These are phyloP conservation scores for Hibiscus tridactylites DNA, from an alignment of 345 rosid genomes.

Conservation along the genomic window DNA sequence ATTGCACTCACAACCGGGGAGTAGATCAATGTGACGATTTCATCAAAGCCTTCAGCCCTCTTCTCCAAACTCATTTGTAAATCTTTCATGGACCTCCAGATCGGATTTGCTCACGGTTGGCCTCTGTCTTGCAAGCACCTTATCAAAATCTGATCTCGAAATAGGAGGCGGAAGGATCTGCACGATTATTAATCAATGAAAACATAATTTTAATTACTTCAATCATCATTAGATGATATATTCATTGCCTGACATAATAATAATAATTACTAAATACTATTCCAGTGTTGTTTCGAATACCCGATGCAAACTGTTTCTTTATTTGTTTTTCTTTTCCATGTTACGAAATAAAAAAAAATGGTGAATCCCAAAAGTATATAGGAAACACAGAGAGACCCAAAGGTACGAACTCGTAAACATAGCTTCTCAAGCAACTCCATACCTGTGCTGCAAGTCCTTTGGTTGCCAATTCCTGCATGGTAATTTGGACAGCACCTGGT, in stretches of 20 bases:
- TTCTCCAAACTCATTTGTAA: constrained; percentile 81
- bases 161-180: neutral
- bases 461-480: constrained; percentile 64
- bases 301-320: neutral
- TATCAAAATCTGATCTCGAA: constrained; percentile 51
- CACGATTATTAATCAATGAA: neutral
- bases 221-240: neutral
- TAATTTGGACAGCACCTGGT: constrained; percentile 50
- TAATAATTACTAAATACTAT: neutral
- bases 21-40: constrained; percentile 6
- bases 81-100: constrained; percentile 72
- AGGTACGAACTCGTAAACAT: neutral
- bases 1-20: constrained; percentile 22
- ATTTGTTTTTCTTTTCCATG: neutral
- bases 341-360: neutral
- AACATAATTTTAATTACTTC: neutral
- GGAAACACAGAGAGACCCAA: neutral
- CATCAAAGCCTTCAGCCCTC: constrained; percentile 41
- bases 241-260: neutral
- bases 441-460: constrained; percentile 58
- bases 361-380: neutral
- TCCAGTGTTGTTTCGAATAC: neutral
- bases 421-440: constrained; percentile 8
- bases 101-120: constrained; percentile 76
- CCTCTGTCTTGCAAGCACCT: constrained; percentile 75